These are phyloP conservation scores for Hypsizygus marmoreus DNA, from an alignment of 768 basidiomycete species.

Conservation along the genomic window DNA sequence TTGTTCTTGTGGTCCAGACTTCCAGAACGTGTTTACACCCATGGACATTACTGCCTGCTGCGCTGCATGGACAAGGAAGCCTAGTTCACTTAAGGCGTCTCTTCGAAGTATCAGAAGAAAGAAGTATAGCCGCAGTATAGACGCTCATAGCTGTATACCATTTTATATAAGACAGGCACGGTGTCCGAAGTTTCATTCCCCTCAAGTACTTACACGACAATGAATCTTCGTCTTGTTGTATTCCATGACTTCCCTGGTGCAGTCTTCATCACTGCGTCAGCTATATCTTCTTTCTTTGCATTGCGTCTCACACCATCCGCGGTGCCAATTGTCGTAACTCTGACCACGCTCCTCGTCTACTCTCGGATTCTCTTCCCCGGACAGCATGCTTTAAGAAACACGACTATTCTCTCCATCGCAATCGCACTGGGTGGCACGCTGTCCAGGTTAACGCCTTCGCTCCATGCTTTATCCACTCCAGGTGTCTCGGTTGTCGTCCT, in stretches of 20 bases:
- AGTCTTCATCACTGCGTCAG: constrained; percentile 24
- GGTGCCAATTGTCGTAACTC: constrained; percentile 22
- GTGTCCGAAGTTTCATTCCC: too few species aligned
- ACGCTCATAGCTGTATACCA: constrained; percentile 1
- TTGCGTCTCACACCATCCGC: constrained; percentile 24
- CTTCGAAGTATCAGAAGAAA: too few species aligned
- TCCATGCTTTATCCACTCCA: constrained; percentile 57
- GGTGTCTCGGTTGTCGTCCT: constrained; percentile 50
- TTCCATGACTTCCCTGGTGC: constrained; percentile 31
- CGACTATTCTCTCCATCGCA: constrained; percentile 33
- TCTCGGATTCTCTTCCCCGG: constrained; percentile 35
- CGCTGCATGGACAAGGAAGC: too few species aligned
- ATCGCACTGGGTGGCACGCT: constrained; percentile 44
- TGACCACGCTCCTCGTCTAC: constrained; percentile 40
- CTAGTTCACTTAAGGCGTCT: too few species aligned
- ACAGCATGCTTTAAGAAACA: constrained; percentile 20
- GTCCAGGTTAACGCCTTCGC: constrained; percentile 44
- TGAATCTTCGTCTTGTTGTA: constrained; percentile 26
- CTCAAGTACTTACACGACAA: constrained; percentile 11
- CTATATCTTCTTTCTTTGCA: constrained; percentile 25
- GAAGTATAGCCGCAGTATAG: background rate
- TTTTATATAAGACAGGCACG: too few species aligned
- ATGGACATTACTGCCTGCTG: too few species aligned
- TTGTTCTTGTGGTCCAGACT: too few species aligned
- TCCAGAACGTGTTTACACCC: too few species aligned